Evolutionary conservation across 2,329 filamentous ascomycete species (phyloP), one percentile per base, ranked within the genome.

Genomic region (Trichoderma guizhouense): DNA sequence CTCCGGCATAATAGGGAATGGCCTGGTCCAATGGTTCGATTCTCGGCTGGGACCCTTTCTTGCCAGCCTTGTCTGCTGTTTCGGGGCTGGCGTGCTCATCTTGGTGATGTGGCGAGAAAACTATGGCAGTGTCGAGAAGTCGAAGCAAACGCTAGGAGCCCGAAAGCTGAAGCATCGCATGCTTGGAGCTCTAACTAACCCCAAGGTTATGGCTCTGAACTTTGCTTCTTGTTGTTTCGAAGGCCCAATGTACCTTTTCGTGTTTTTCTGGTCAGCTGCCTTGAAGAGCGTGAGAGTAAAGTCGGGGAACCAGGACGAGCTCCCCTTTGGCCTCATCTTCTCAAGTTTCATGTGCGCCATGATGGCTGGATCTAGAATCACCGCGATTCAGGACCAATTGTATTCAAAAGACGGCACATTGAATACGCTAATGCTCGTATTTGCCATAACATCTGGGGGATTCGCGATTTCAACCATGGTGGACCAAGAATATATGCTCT

Each of bases 251-350:
- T 90, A 90, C 76, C 82, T 90, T 12, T 90, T 90, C 76, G 86
- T 90, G 71, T 90, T 89, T 78, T 89, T 89, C 81, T 90, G 88
- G 85, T 86, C 87, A 0, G 85, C 87, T 1, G 84, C 87, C 3
- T 79, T 90, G n/a, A 85, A 82, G 72, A 80, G 81, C 15, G 80
- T 82, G 12, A 81, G 82, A 53, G 75, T 77, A 18, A 74, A 77
- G 2, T 58, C 75, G 5, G 78, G 76, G 26, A 73, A 72, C 2
- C 67, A 74, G 79, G 81, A 72, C 18, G 76, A 79, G 61, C 74
- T 78, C 9, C 79, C 80, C 0, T 85, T 87, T 47, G 86, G 86
- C 1, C 79, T 87, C 73, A 86, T 88, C 72, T 89, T 89, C 74
- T 84, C 85, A 36, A 84, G 83, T 73, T 87, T 88, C 78, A 89